Evolutionary conservation across 2,329 filamentous ascomycete species (phyloP).

Genomic region (Rhinocladiella similis): DNA sequence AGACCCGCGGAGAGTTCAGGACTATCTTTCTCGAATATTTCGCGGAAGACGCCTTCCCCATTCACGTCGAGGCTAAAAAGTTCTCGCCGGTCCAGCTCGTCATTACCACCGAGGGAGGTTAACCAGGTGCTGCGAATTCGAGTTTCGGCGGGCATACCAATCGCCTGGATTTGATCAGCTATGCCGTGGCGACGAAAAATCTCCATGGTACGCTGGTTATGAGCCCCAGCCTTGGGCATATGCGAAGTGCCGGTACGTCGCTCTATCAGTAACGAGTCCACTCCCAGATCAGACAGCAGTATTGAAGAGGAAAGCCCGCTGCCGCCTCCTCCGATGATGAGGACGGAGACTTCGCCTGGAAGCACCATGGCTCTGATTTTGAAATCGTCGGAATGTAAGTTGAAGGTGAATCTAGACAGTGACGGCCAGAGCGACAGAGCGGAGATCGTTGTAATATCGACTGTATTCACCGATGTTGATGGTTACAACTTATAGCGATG

Average conservation of each 20-base stretch:
- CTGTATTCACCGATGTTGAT: too few species aligned
- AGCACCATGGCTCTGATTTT: not conserved
- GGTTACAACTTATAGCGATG: too few species aligned
- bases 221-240: constrained; percentile 35
- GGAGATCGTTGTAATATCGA: too few species aligned
- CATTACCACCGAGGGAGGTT: constrained; percentile 33
- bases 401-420: too few species aligned
- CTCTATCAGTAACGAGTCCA: constrained; percentile 34
- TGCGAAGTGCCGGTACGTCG: constrained; percentile 34
- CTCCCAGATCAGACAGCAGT: constrained; percentile 32
- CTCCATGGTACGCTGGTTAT: constrained; percentile 33
- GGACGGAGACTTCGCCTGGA: constrained; percentile 18
- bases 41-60: constrained; percentile 1
- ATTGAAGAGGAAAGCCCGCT: constrained; percentile 34
- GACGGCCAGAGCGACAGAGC: too few species aligned
- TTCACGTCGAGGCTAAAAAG: not conserved
- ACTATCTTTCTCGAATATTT: constrained; percentile 1
- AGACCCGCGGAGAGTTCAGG: constrained; percentile 18
- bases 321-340: constrained; percentile 34
- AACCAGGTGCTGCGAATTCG: constrained; percentile 26
- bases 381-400: too few species aligned
- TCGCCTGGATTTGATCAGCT: constrained; percentile 29
- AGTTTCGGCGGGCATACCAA: not conserved
- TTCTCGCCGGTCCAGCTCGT: constrained; percentile 4
- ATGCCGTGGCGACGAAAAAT: constrained; percentile 33